Evolutionary conservation across 2,329 filamentous ascomycete species (phyloP).

Genomic region (Aspergillus ochraceus): DNA sequence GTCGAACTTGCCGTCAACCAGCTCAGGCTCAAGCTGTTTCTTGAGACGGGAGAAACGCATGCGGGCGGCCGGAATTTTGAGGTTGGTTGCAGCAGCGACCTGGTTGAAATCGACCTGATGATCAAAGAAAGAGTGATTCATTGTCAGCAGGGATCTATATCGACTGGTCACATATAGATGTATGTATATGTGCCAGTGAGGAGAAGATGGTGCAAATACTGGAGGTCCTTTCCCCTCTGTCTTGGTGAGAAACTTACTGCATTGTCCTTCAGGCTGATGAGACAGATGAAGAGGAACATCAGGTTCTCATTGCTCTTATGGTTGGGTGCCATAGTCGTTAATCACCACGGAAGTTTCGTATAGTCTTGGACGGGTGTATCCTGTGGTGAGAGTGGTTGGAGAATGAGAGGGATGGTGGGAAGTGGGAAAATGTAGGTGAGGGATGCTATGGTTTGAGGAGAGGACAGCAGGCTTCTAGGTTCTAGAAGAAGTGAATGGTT

Average conservation of each 20-base stretch:
- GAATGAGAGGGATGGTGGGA: background rate
- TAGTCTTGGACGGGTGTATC: background rate
- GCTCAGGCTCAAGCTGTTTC: conserved; percentile 9
- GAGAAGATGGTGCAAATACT: background rate
- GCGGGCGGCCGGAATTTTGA: conserved; percentile 15
- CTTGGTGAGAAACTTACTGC: conserved; percentile 28
- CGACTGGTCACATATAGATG: background rate
- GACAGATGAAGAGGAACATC: conserved; percentile 45
- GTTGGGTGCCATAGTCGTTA: conserved; percentile 34
- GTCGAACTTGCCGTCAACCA: conserved; percentile 10
- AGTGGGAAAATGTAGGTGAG: background rate
- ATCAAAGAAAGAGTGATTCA: background rate
- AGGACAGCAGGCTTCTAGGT: background rate
- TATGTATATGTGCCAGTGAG: background rate
- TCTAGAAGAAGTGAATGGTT: background rate
- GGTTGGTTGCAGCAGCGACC: conserved; percentile 13
- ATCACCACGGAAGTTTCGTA: background rate
- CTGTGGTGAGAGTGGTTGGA: background rate
- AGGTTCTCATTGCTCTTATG: conserved; percentile 39
- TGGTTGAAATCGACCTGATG: conserved; percentile 41
- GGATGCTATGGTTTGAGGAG: background rate
- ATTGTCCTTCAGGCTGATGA: conserved; percentile 39
- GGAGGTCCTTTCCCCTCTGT: background rate
- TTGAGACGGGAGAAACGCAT: conserved; percentile 19
- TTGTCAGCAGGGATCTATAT: background rate